These are phyloP conservation scores for Nadsonia commutata DNA, from an alignment of 1,139 yeast genomes.

Conservation along the genomic window DNA sequence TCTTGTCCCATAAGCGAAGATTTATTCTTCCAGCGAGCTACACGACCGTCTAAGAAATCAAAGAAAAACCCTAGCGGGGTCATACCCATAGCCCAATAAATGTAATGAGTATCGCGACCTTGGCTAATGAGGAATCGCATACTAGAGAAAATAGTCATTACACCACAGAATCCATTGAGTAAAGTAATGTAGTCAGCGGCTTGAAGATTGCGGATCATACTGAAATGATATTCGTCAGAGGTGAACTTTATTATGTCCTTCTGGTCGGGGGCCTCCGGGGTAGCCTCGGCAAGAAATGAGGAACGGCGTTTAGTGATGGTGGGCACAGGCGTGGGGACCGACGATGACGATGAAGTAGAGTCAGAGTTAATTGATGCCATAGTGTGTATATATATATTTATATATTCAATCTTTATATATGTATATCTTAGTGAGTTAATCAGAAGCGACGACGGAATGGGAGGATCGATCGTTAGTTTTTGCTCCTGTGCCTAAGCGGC, in stretches of 20 bases:
- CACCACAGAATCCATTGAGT: constrained; percentile 67
- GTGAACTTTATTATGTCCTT: constrained; percentile 27
- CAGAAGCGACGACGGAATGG: not conserved
- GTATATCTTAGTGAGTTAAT: not conserved
- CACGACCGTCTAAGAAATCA: constrained; percentile 94
- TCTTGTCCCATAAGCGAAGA: constrained; percentile 94
- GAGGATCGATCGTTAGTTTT: too few relatives aligned
- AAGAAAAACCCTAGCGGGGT: constrained; percentile 81
- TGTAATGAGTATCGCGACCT: constrained; percentile 29
- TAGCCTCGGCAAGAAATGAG: constrained; percentile 6
- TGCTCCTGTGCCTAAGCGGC: too few relatives aligned
- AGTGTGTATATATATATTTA: not conserved
- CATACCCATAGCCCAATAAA: constrained; percentile 80
- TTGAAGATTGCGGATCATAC: constrained; percentile 40
- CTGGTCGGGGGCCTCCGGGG: constrained; percentile 7
- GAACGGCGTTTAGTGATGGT: constrained; percentile 3
- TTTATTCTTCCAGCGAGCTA: constrained; percentile 86
- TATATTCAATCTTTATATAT: not conserved
- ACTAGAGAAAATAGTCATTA: constrained; percentile 78
- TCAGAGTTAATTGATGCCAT: not conserved
- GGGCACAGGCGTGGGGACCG: not conserved
- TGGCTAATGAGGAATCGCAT: constrained; percentile 39
- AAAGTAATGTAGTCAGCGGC: constrained; percentile 92
- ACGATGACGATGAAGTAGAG: not conserved
- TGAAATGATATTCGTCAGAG: constrained; percentile 51